Evolutionary conservation across 2,329 filamentous ascomycete species (phyloP).

Genomic region (Microsporum ferrugineum): DNA sequence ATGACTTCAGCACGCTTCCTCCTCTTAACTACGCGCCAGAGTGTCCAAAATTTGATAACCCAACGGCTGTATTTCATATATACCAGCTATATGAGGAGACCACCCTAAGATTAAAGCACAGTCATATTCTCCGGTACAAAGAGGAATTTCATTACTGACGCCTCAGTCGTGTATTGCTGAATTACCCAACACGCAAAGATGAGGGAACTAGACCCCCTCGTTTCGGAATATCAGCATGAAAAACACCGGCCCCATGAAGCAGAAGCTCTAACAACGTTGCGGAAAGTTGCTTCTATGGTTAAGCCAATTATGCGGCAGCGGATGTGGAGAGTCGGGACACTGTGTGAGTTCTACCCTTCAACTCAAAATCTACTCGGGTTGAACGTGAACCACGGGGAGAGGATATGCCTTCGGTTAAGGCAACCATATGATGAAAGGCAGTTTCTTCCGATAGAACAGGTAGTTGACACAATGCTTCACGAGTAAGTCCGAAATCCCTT

Average conservation of each 20-base stretch:
- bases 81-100: not conserved
- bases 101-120: too few relatives aligned
- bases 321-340: slow-evolving; percentile 63
- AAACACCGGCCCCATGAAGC: slow-evolving; percentile 37
- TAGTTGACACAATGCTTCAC: slow-evolving; percentile 86
- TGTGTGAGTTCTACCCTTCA: slow-evolving; percentile 76
- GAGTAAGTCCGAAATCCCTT: slow-evolving; percentile 41
- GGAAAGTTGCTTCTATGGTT: slow-evolving; percentile 73
- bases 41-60: not conserved
- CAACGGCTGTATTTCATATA: not conserved
- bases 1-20: not conserved
- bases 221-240: slow-evolving; percentile 44
- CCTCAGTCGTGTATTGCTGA: not conserved
- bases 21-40: not conserved
- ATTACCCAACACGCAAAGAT: slow-evolving; percentile 12
- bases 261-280: slow-evolving; percentile 52
- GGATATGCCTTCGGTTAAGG: slow-evolving; percentile 72
- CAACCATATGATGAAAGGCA: slow-evolving; percentile 61
- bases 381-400: slow-evolving; percentile 64
- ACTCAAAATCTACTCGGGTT: slow-evolving; percentile 65
- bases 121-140: not conserved
- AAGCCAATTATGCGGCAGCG: slow-evolving; percentile 91
- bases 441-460: slow-evolving; percentile 68
- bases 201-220: slow-evolving; percentile 38
- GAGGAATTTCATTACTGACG: not conserved